phyloP scores from a whole-genome alignment of 345 rosid genomes.

The Rhodamnia argentea region DNA sequence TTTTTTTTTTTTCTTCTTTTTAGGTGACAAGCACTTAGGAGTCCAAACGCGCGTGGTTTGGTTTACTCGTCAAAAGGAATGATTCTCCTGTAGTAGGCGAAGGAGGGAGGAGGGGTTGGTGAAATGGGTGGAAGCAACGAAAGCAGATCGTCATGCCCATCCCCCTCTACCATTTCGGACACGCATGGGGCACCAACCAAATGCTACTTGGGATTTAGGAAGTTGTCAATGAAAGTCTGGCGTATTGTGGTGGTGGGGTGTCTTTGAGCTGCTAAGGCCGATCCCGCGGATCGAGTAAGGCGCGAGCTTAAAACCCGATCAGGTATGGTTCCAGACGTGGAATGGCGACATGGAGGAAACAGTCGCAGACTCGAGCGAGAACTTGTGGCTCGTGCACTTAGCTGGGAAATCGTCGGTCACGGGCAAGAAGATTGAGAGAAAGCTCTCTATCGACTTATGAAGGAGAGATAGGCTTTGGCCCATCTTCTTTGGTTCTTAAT shows the following conservation, averaged over 20 bases:
- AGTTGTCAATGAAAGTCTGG: background rate
- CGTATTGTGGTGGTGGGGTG: background rate
- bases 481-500: background rate
- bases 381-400: background rate
- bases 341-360: background rate
- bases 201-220: background rate
- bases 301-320: background rate
- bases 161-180: background rate
- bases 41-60: slow-evolving; percentile 3
- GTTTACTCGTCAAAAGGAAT: background rate
- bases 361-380: background rate
- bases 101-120: background rate
- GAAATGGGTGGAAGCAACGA: background rate
- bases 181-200: background rate
- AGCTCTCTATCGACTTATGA: background rate
- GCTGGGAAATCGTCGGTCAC: background rate
- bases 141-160: slow-evolving; percentile 2
- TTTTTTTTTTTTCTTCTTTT: no score
- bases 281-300: background rate
- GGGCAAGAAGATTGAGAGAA: background rate
- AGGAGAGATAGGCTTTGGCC: background rate
- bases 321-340: background rate
- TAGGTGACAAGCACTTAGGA: background rate
- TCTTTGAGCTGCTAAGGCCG: background rate
- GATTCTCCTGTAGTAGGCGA: background rate